Evolutionary conservation across 495 filamentous ascomycete species (phyloP).

Genomic region (Elaphomyces granulatus): DNA sequence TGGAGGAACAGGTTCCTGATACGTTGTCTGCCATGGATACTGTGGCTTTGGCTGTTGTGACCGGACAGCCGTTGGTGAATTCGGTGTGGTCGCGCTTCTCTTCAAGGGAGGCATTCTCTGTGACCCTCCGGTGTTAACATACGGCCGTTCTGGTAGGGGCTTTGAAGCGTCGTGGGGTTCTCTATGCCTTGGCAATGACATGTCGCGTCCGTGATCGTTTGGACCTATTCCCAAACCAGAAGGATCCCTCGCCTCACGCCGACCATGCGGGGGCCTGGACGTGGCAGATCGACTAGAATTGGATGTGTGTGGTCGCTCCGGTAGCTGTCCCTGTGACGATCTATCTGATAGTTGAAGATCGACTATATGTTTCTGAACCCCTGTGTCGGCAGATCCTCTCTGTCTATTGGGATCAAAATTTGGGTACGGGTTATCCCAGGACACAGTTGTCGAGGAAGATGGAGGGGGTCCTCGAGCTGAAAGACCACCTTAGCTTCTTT

Average conservation of each 20-base stretch:
- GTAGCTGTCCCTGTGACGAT: constrained; percentile 9
- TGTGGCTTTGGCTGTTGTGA: constrained; percentile 8
- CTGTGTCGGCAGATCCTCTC: constrained; percentile 1
- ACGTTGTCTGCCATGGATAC: constrained; percentile 24
- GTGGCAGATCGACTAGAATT: constrained; percentile 21
- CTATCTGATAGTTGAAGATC: constrained; percentile 9
- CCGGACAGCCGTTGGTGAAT: constrained; percentile 8
- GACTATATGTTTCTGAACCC: constrained; percentile 4
- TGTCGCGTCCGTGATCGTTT: neutral
- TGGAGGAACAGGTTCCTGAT: constrained; percentile 13
- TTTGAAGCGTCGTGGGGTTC: neutral
- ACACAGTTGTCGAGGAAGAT: constrained; percentile 31
- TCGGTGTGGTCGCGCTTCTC: constrained; percentile 30
- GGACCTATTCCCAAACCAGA: neutral
- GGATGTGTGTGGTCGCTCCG: constrained; percentile 27
- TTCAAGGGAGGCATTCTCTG: constrained; percentile 17
- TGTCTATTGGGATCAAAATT: constrained; percentile 36
- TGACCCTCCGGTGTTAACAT: constrained; percentile 18
- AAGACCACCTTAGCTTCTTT: constrained; percentile 2
- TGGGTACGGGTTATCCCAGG: constrained; percentile 58
- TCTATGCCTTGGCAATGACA: neutral
- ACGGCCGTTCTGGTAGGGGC: constrained; percentile 14
- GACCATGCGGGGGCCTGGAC: constrained; percentile 11
- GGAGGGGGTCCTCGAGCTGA: constrained; percentile 19
- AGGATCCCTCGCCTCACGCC: neutral